phyloP scores from a whole-genome alignment of 306 rosid genomes.

The Corylus heterophylla region DNA sequence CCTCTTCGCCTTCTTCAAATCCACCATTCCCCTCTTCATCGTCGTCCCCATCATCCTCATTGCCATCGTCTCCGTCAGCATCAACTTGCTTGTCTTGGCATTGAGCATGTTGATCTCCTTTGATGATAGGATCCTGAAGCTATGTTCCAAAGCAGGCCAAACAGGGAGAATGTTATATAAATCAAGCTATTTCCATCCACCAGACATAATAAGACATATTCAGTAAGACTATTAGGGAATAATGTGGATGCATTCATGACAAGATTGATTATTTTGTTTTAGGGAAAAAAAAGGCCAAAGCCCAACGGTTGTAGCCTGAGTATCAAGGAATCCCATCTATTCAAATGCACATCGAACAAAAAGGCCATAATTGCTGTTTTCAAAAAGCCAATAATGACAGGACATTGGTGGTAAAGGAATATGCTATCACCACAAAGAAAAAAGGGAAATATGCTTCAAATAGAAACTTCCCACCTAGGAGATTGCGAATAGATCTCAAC shows the following conservation, averaged over 20 bases:
- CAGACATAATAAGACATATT: background rate
- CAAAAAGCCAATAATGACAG: background rate
- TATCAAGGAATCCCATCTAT: background rate
- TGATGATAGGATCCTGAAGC: slow-evolving; percentile 48
- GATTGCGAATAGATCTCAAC: background rate
- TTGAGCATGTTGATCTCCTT: slow-evolving; percentile 38
- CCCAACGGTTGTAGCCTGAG: background rate
- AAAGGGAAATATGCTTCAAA: background rate
- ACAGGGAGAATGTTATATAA: background rate
- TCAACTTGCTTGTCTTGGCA: slow-evolving; percentile 51
- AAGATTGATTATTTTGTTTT: no score
- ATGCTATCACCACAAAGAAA: background rate
- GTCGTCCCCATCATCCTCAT: slow-evolving; percentile 52
- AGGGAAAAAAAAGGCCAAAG: background rate
- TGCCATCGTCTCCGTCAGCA: slow-evolving; percentile 60
- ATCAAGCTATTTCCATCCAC: background rate
- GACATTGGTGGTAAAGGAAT: slow-evolving; percentile 3
- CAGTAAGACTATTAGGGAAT: background rate
- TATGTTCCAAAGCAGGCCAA: slow-evolving; percentile 18
- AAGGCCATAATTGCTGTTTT: background rate
- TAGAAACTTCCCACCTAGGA: background rate
- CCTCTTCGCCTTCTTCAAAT: slow-evolving; percentile 76
- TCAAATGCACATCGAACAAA: background rate
- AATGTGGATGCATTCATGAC: no score
- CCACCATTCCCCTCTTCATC: slow-evolving; percentile 62